Conservation (phyloP, 1,284 basidiomycete genomes). For the Laetiporus sulphureus region DNA sequence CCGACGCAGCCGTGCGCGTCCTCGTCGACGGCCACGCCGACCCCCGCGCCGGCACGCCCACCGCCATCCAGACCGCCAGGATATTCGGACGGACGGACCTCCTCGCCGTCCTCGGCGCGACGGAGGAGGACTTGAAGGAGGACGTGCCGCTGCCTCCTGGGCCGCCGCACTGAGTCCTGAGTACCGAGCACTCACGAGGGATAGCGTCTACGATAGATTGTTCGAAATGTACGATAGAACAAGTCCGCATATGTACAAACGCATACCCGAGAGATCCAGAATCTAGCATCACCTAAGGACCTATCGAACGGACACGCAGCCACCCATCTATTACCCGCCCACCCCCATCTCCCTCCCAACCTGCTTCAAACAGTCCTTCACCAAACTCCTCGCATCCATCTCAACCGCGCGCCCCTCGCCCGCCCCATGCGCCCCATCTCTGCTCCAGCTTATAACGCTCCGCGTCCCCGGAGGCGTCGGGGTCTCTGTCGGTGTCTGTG, state of each 20-base stretch:
- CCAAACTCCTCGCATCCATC: slow-evolving; percentile 61
- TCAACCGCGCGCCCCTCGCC: slow-evolving; percentile 35
- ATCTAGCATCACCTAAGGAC: neutral
- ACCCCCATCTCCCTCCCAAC: slow-evolving; percentile 70
- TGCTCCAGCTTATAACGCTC: too few relatives aligned
- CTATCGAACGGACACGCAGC: too few relatives aligned
- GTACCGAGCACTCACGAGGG: too few relatives aligned
- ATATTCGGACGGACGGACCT: slow-evolving; percentile 57
- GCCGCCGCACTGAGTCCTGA: slow-evolving; percentile 6
- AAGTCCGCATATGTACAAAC: too few relatives aligned
- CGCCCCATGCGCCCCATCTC: too few relatives aligned
- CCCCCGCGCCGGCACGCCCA: slow-evolving; percentile 63
- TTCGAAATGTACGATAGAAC: too few relatives aligned
- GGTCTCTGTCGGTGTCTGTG: slow-evolving; percentile 4
- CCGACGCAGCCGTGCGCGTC: slow-evolving; percentile 53
- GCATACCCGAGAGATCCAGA: slow-evolving; percentile 1
- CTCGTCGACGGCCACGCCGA: slow-evolving; percentile 65
- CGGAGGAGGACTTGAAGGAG: slow-evolving; percentile 40
- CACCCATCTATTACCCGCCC: slow-evolving; percentile 15
- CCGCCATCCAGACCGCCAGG: slow-evolving; percentile 64
- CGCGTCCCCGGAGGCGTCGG: slow-evolving; percentile 10
- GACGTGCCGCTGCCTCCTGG: slow-evolving; percentile 18
- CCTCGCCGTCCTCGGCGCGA: slow-evolving; percentile 47
- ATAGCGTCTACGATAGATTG: too few relatives aligned
- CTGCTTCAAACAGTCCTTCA: slow-evolving; percentile 62